Conservation (phyloP, 441 rosid genomes). For the Erysimum cheiri region DNA sequence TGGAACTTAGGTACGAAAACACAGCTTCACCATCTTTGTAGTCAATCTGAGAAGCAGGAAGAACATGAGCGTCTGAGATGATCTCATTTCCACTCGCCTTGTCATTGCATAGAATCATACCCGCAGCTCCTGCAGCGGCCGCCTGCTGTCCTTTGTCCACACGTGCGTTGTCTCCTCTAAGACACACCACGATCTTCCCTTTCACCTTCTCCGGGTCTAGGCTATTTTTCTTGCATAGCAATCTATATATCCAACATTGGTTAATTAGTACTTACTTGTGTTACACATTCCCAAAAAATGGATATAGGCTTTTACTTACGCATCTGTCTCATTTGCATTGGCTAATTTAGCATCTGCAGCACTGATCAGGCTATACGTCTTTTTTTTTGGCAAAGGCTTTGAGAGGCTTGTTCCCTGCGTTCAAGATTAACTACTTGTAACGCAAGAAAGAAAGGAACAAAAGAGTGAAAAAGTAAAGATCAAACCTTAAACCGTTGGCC, state of each 20-base stretch:
- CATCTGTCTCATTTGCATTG: constrained; percentile 16
- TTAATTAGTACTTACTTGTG: constrained; percentile 5
- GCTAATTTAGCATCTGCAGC: constrained; percentile 44
- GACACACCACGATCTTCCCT: constrained; percentile 71
- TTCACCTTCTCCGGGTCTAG: constrained; percentile 60
- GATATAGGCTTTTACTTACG: constrained; percentile 49
- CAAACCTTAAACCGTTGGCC: constrained; percentile 41
- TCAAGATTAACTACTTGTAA: background rate
- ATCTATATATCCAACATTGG: constrained; percentile 36
- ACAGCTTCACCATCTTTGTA: constrained; percentile 52
- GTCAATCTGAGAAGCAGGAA: constrained; percentile 61
- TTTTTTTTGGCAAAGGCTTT: constrained; percentile 38
- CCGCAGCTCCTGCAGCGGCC: constrained; percentile 58
- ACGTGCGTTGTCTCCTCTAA: constrained; percentile 50
- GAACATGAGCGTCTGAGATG: constrained; percentile 58
- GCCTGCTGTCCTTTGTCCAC: constrained; percentile 52
- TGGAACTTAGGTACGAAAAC: constrained; percentile 51
- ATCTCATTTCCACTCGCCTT: constrained; percentile 44
- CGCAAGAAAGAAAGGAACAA: constrained; percentile 1
- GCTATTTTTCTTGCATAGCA: constrained; percentile 47
- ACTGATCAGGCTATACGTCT: constrained; percentile 54
- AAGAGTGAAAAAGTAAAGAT: background rate
- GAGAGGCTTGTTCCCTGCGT: constrained; percentile 66
- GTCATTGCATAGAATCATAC: constrained; percentile 70
- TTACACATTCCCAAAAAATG: background rate